Conservation (phyloP, 768 basidiomycete species). For the Kwoniella botswanensis region DNA sequence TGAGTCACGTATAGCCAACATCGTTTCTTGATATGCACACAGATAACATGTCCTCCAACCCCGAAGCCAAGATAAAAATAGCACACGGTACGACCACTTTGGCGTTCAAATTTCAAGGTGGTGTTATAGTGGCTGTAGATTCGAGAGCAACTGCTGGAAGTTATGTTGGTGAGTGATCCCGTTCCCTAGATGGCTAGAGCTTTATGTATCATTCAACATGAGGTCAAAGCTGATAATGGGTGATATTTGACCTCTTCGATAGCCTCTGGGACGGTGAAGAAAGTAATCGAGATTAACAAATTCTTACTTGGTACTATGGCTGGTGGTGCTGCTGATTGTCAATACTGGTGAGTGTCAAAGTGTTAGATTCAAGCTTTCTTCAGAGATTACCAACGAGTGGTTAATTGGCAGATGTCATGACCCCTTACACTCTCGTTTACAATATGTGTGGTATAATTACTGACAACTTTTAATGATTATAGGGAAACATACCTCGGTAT, state of each 20-base stretch:
- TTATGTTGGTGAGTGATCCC: conserved; percentile 76
- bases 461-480: conserved; percentile 59
- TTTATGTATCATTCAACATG: neutral
- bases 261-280: conserved; percentile 98
- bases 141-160: conserved; percentile 95
- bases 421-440: too few species aligned
- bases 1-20: conserved; percentile 68
- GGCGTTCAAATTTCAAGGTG: conserved; percentile 94
- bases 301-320: conserved; percentile 99
- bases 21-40: conserved; percentile 91
- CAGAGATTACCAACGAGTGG: too few species aligned
- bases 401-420: too few species aligned
- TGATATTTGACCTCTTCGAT: conserved; percentile 3
- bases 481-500: conserved; percentile 99
- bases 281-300: conserved; percentile 99
- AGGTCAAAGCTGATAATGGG: neutral
- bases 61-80: conserved; percentile 94
- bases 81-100: conserved; percentile 98
- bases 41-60: conserved; percentile 86
- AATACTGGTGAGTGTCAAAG: conserved; percentile 54
- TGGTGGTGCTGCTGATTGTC: conserved; percentile 84
- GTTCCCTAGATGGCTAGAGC: neutral
- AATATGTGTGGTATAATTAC: neutral
- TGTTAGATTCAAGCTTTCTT: too few species aligned
- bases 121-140: conserved; percentile 99